Conservation (phyloP, 306 rosid genomes). For the Quercus agrifolia region DNA sequence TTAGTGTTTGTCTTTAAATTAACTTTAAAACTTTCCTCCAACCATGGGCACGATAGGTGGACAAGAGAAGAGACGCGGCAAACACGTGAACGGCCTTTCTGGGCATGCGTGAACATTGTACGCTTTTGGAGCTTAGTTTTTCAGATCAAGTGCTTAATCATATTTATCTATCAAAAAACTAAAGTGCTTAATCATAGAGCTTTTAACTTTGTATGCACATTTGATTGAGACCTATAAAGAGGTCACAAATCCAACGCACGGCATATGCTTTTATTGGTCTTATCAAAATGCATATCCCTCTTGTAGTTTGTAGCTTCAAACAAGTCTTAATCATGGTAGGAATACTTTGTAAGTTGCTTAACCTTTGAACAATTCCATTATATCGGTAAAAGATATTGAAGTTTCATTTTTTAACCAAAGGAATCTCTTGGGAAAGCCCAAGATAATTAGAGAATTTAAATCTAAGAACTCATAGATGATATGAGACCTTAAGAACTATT, state of each 20-base stretch:
- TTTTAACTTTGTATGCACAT: background rate
- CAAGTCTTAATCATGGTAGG: background rate
- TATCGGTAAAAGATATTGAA: too few species aligned
- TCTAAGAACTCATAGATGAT: too few species aligned
- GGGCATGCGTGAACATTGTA: background rate
- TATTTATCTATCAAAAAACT: background rate
- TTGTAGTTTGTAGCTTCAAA: background rate
- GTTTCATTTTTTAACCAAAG: too few species aligned
- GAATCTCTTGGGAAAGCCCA: too few species aligned
- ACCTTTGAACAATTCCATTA: too few species aligned
- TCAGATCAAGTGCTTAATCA: constrained; percentile 28
- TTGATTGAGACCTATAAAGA: constrained; percentile 13
- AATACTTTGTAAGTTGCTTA: too few species aligned
- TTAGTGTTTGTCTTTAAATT: background rate
- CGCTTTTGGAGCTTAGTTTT: background rate
- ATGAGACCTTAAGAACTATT: too few species aligned
- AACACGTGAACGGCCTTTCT: constrained; percentile 29
- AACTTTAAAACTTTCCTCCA: background rate
- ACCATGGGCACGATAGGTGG: background rate
- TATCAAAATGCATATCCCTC: background rate
- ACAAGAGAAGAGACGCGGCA: constrained; percentile 2
- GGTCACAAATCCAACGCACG: constrained; percentile 26
- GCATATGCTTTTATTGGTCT: background rate
- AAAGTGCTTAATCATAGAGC: constrained; percentile 18
- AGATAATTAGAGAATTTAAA: too few species aligned